Conservation (phyloP, 441 rosid species). For the Dalechampia spathulata region DNA sequence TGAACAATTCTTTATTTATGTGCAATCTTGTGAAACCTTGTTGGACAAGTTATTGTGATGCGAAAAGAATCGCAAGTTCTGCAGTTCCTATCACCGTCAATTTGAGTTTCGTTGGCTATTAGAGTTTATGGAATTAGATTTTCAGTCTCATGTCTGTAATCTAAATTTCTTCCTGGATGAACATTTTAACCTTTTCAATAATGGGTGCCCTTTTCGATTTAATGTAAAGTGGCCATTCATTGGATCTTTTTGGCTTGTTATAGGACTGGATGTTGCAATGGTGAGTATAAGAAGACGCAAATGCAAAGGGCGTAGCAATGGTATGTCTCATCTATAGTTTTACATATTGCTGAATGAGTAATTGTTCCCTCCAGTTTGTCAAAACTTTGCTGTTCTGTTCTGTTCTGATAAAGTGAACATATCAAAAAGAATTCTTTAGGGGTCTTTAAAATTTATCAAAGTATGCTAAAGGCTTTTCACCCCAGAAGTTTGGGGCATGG, state of each 20-base stretch:
- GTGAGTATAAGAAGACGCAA: constrained; percentile 25
- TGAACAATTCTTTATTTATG: not conserved
- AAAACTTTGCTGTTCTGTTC: not conserved
- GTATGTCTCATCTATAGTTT: constrained; percentile 7
- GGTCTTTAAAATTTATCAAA: too few relatives aligned
- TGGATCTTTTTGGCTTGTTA: not conserved
- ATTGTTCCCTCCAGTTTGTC: not conserved
- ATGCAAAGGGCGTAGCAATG: constrained; percentile 7
- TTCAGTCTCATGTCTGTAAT: too few relatives aligned
- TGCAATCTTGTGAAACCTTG: constrained; percentile 9
- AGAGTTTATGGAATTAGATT: too few relatives aligned
- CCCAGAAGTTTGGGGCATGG: too few relatives aligned
- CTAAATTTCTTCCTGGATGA: too few relatives aligned
- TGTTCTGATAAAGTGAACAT: not conserved
- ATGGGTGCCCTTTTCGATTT: too few relatives aligned
- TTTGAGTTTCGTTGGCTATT: too few relatives aligned
- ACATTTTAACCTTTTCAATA: too few relatives aligned
- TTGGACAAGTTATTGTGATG: constrained; percentile 13
- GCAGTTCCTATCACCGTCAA: too few relatives aligned
- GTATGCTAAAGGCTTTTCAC: too few relatives aligned
- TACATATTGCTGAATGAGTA: not conserved
- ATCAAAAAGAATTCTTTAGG: not conserved
- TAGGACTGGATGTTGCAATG: constrained; percentile 20
- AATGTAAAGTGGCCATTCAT: not conserved
- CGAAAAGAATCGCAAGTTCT: not conserved